Evolutionary conservation across 2,329 filamentous ascomycete species (phyloP), one percentile per base, ranked within the genome.

Genomic region (Byssothecium circinans): DNA sequence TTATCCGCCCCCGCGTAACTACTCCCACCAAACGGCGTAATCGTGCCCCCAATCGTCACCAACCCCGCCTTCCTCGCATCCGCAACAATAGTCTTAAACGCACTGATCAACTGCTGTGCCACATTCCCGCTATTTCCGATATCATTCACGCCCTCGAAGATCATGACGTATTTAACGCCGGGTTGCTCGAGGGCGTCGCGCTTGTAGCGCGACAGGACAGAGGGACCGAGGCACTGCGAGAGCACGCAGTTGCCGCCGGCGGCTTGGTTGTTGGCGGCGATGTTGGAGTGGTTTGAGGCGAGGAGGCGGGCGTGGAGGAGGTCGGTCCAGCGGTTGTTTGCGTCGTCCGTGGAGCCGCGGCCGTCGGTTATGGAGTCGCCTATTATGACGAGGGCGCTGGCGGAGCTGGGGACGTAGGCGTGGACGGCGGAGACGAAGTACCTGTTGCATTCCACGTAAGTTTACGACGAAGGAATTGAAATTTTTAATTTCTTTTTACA

Each of bases 141-240:
- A 58, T 87, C 84, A 59, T 87, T 87, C 22, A 88, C 83, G 17
- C 85, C 84, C 64, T 86, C 82, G 62, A 86, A 88, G 30, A 87
- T 75, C 71, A 88, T 77, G 18, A 80, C 80, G 58, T 84, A 86
- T 55, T 75, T 74, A 2, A 83, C 78, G 3, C 80, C 80, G 0
- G 79, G 74, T 25, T 82, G 79, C 0, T 78, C 65, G 2, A 88
- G 74, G 2, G 85, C 78, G 60, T 88, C 85, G n/a, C 84, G 78
- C 60, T 85, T 79, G 53, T 86, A 78, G 2, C 84, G 80, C 79
- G 52, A 87, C 78, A 4, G 84, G 80, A 33, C 76, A 73, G 25
- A 86, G 2, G 85, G 85, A 0, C 85, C 84, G 0, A 86, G 74
- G 0, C 84, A 81, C 42, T 85, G 83, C 8, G 71, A 69, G 1